Conservation (phyloP, 345 rosid genomes). For the Jatropha curcas region DNA sequence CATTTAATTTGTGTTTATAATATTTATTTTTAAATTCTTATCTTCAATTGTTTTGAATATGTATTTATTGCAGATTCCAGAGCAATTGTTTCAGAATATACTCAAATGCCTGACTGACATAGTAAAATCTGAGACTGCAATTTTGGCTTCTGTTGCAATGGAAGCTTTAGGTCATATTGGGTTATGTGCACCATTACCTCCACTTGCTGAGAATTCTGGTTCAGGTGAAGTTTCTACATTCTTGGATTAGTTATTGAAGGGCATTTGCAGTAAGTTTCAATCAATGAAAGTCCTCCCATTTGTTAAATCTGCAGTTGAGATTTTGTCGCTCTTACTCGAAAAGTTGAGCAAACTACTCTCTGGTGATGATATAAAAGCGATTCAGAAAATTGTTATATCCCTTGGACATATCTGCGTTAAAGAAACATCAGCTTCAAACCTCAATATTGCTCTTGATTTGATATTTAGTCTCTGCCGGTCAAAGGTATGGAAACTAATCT, state of each 20-base stretch:
- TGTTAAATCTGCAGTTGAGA: slow-evolving; percentile 53
- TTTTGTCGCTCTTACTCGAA: slow-evolving; percentile 61
- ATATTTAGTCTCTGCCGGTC: slow-evolving; percentile 83
- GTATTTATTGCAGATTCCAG: slow-evolving; percentile 53
- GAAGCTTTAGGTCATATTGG: slow-evolving; percentile 98
- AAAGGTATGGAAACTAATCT: slow-evolving; percentile 48
- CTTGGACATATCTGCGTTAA: slow-evolving; percentile 79
- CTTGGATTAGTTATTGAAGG: slow-evolving; percentile 7
- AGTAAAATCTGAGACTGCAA: slow-evolving; percentile 68
- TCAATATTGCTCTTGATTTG: slow-evolving; percentile 69
- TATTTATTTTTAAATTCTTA: background rate
- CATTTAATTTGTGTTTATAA: background rate
- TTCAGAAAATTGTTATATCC: slow-evolving; percentile 73
- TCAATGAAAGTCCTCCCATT: slow-evolving; percentile 15
- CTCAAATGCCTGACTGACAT: slow-evolving; percentile 66
- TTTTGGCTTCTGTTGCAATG: slow-evolving; percentile 86
- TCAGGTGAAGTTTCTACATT: slow-evolving; percentile 52
- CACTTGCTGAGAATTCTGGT: slow-evolving; percentile 46
- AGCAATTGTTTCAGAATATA: slow-evolving; percentile 54
- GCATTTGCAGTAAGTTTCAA: slow-evolving; percentile 10
- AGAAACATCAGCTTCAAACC: slow-evolving; percentile 64
- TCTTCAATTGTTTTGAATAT: slow-evolving; percentile 1
- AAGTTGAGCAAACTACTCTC: slow-evolving; percentile 75
- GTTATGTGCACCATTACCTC: slow-evolving; percentile 64
- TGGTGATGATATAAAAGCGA: slow-evolving; percentile 81